Conservation (phyloP, 306 rosid genomes). For the Lathyrus aphaca region DNA sequence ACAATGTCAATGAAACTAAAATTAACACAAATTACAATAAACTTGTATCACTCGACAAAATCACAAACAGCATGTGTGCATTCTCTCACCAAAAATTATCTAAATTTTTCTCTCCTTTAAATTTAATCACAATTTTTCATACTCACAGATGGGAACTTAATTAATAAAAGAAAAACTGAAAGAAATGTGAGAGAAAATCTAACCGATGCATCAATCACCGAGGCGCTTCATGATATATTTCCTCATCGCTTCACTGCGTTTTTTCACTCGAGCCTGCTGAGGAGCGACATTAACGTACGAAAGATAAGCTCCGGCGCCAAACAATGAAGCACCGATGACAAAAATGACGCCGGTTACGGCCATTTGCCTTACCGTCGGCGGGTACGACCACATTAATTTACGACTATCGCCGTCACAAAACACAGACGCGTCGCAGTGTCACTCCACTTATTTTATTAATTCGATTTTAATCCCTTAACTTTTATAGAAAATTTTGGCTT, state of each 20-base stretch:
- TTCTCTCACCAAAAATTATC: background rate
- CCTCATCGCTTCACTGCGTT: constrained; percentile 36
- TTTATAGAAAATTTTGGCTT: too few species aligned
- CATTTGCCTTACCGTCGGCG: constrained; percentile 36
- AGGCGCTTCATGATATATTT: constrained; percentile 36
- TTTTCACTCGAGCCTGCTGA: constrained; percentile 42
- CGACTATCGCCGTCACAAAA: background rate
- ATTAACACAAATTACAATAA: too few species aligned
- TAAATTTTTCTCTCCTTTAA: background rate
- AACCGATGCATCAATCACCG: constrained; percentile 23
- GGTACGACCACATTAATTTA: constrained; percentile 38
- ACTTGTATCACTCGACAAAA: background rate
- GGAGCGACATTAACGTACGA: constrained; percentile 38
- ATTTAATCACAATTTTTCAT: too few species aligned
- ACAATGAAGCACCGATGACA: constrained; percentile 23
- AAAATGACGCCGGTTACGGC: constrained; percentile 28
- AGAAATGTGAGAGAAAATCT: background rate
- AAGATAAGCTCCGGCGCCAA: constrained; percentile 33
- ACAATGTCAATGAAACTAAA: background rate
- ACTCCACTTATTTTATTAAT: background rate
- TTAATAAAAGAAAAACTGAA: background rate
- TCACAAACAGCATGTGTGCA: background rate
- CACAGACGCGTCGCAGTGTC: background rate
- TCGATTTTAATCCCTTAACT: too few species aligned
- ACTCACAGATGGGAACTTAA: background rate